phyloP scores from a whole-genome alignment of 1,284 basidiomycete species.

The Sanghuangporus weigelae region DNA sequence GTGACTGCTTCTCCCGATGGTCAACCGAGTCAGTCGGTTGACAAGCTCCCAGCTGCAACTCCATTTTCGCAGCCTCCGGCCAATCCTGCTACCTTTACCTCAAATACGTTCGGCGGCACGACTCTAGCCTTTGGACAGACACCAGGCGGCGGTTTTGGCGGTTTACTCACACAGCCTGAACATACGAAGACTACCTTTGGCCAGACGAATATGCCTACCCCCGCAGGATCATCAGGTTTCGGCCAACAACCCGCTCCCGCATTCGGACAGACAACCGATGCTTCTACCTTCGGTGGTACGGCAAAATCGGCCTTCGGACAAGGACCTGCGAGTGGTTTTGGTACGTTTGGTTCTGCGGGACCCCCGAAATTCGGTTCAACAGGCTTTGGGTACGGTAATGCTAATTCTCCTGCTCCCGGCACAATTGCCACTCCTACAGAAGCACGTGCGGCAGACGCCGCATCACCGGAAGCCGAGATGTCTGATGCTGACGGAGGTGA shows the following conservation, averaged over 20 bases:
- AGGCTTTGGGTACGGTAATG: conserved; percentile 24
- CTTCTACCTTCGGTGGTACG: conserved; percentile 8
- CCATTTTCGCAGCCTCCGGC: neutral
- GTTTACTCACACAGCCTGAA: neutral
- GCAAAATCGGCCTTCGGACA: conserved; percentile 17
- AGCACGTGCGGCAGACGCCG: conserved; percentile 15
- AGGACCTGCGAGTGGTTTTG: conserved; percentile 18
- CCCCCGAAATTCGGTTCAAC: conserved; percentile 32
- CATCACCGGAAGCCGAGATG: conserved; percentile 22
- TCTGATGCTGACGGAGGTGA: conserved; percentile 12
- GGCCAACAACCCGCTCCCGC: conserved; percentile 16
- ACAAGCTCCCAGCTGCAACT: conserved; percentile 4
- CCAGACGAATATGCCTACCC: neutral
- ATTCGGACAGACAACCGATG: conserved; percentile 5
- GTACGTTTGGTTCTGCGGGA: conserved; percentile 22
- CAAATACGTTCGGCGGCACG: neutral
- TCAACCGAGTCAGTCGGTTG: conserved; percentile 13
- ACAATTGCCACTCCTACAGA: neutral
- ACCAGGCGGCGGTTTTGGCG: conserved; percentile 1
- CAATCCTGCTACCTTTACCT: neutral
- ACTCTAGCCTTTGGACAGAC: conserved; percentile 22
- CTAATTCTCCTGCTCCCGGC: neutral
- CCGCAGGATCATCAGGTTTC: conserved; percentile 7
- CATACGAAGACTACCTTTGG: conserved; percentile 4
- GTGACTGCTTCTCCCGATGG: neutral